A percentile compares a stretch with the other conserved stretches of the same genome.
Conservation (phyloP, 2,329 filamentous ascomycete genomes). For the Trichoderma atrobrunneum region DNA sequence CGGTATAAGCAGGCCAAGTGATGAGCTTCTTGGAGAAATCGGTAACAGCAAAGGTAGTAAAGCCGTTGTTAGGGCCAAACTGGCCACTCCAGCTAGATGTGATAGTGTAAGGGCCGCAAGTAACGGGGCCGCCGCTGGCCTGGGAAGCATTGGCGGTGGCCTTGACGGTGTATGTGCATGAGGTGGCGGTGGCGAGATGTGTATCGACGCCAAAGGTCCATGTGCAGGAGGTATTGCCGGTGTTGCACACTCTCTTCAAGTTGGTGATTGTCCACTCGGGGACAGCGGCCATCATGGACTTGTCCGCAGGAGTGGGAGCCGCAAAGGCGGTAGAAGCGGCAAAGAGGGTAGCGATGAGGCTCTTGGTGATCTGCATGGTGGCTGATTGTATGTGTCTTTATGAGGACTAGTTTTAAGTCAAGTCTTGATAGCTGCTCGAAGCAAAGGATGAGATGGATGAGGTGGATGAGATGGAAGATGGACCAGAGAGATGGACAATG, state of each 20-base stretch:
- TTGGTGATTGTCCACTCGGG: conserved; percentile 43
- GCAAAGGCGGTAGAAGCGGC: conserved; percentile 37
- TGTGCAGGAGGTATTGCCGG: conserved; percentile 39
- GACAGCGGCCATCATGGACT: conserved; percentile 41
- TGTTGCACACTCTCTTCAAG: conserved; percentile 41
- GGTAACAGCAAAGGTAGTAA: conserved; percentile 52
- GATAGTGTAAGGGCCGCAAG: conserved; percentile 50
- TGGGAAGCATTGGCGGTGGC: conserved; percentile 33
- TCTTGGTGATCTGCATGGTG: conserved; percentile 45
- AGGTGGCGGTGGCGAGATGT: conserved; percentile 30
- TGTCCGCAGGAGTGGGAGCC: conserved; percentile 33
- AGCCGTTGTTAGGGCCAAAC: conserved; percentile 51
- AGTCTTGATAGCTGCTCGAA: neutral
- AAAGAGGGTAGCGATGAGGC: conserved; percentile 37
- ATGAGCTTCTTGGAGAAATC: conserved; percentile 44
- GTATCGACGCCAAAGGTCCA: conserved; percentile 46
- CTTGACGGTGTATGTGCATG: conserved; percentile 41
- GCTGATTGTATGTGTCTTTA: conserved; percentile 18
- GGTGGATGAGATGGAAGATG: neutral
- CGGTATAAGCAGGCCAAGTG: conserved; percentile 52
- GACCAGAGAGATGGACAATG: neutral
- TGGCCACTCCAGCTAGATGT: conserved; percentile 55
- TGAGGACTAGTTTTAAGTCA: neutral
- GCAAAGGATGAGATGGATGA: neutral
- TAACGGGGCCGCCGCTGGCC: conserved; percentile 39